These are phyloP conservation scores for Fraxinus paxiana DNA, from an alignment of 305 asterid genomes.

Conservation along the genomic window DNA sequence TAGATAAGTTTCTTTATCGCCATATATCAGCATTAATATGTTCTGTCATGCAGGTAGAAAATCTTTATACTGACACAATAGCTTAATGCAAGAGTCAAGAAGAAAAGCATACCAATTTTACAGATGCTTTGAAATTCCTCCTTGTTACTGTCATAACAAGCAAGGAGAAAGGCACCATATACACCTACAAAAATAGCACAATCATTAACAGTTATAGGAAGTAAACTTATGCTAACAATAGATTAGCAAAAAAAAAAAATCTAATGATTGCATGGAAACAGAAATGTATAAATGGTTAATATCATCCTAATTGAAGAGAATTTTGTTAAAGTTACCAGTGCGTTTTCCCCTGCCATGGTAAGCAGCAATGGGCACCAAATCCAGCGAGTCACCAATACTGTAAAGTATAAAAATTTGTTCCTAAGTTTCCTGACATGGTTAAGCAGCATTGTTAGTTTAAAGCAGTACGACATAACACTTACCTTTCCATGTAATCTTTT, in stretches of 20 bases:
- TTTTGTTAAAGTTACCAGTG: conserved; percentile 49
- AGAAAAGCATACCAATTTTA: conserved; percentile 65
- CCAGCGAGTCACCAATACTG: conserved; percentile 92
- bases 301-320: conserved; percentile 11
- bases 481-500: conserved; percentile 92
- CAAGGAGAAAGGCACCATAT: conserved; percentile 95
- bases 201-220: not conserved
- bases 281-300: conserved; percentile 9
- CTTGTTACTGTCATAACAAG: conserved; percentile 78
- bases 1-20: not conserved
- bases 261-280: not conserved
- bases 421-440: conserved; percentile 17
- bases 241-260: not conserved
- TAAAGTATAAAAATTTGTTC: conserved; percentile 22
- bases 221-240: not conserved
- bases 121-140: conserved; percentile 96
- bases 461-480: conserved; percentile 18
- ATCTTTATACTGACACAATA: conserved; percentile 19
- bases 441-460: conserved; percentile 15
- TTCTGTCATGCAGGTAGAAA: conserved; percentile 8
- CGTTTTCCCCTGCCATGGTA: conserved; percentile 95
- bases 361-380: conserved; percentile 94
- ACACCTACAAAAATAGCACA: conserved; percentile 45
- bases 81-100: conserved; percentile 11
- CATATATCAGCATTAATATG: conserved; percentile 17